These are phyloP conservation scores for Noccaea bulbosa DNA, from an alignment of 345 rosid genomes.

Conservation along the genomic window DNA sequence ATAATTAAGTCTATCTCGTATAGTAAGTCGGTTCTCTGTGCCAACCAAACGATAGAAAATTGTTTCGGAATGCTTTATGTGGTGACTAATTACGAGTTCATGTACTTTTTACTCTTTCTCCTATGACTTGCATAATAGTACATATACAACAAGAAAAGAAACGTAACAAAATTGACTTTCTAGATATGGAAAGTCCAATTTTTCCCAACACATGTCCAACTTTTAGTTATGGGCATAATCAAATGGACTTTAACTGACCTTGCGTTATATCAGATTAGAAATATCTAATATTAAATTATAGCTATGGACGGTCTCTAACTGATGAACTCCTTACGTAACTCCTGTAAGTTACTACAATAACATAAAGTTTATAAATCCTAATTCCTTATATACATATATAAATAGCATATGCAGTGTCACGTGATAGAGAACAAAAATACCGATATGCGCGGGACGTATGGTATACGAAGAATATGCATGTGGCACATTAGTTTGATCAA, in stretches of 20 bases:
- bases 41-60: constrained; percentile 11
- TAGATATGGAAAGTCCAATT: constrained; percentile 12
- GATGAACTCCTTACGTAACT: constrained; percentile 16
- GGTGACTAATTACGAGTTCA: background rate
- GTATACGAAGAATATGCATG: constrained; percentile 38
- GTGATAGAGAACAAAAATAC: constrained; percentile 18
- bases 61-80: background rate
- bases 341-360: constrained; percentile 8
- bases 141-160: constrained; percentile 7
- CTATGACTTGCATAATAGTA: background rate
- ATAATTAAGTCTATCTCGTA: background rate
- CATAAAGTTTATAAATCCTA: background rate
- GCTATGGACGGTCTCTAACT: constrained; percentile 33
- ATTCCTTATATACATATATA: background rate
- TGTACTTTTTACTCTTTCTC: background rate
- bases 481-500: constrained; percentile 31
- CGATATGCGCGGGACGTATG: constrained; percentile 37
- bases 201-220: constrained; percentile 12
- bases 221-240: constrained; percentile 28
- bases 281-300: constrained; percentile 3
- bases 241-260: constrained; percentile 17
- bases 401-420: constrained; percentile 22
- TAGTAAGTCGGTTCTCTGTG: constrained; percentile 5
- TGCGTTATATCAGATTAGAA: background rate
- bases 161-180: constrained; percentile 15